Conservation (phyloP, 2,329 filamentous ascomycete species). For the Penicillium polonicum region DNA sequence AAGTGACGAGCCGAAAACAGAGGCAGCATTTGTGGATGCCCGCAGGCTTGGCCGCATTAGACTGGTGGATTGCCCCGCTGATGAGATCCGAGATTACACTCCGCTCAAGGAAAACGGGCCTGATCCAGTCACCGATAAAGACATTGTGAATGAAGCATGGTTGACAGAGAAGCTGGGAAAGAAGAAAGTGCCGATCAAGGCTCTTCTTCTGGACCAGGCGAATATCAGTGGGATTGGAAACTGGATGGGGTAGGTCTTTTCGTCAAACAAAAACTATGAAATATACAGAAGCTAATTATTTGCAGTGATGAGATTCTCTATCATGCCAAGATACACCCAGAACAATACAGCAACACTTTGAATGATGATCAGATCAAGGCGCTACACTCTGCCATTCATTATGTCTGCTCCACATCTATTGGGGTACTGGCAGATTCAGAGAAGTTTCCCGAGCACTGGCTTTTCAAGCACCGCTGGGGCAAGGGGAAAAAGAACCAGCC, state of each 20-base stretch:
- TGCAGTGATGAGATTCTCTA: constrained; percentile 81
- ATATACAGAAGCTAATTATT: constrained; percentile 1
- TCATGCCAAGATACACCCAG: constrained; percentile 83
- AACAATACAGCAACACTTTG: constrained; percentile 87
- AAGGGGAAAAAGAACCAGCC: constrained; percentile 75
- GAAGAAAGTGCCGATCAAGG: constrained; percentile 85
- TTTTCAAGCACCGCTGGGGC: constrained; percentile 85
- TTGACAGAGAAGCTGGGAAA: constrained; percentile 67
- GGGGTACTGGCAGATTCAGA: constrained; percentile 77
- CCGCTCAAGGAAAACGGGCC: constrained; percentile 91
- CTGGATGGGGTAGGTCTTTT: constrained; percentile 71
- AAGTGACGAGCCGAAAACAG: constrained; percentile 58
- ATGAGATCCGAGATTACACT: constrained; percentile 70
- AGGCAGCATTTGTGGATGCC: constrained; percentile 78
- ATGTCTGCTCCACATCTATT: constrained; percentile 77
- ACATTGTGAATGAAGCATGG: constrained; percentile 74
- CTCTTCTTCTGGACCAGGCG: constrained; percentile 80
- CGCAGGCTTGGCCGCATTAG: constrained; percentile 76
- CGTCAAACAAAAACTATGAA: not conserved
- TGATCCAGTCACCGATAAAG: constrained; percentile 81
- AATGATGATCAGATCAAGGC: constrained; percentile 66
- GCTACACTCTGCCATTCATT: constrained; percentile 70
- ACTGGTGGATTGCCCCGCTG: constrained; percentile 75
- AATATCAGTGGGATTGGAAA: constrained; percentile 93
- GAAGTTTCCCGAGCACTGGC: constrained; percentile 81